A percentile compares a stretch with the other conserved stretches of the same genome.
phyloP scores from a whole-genome alignment of 2,329 filamentous ascomycete species.

The Trichoderma sp. region DNA sequence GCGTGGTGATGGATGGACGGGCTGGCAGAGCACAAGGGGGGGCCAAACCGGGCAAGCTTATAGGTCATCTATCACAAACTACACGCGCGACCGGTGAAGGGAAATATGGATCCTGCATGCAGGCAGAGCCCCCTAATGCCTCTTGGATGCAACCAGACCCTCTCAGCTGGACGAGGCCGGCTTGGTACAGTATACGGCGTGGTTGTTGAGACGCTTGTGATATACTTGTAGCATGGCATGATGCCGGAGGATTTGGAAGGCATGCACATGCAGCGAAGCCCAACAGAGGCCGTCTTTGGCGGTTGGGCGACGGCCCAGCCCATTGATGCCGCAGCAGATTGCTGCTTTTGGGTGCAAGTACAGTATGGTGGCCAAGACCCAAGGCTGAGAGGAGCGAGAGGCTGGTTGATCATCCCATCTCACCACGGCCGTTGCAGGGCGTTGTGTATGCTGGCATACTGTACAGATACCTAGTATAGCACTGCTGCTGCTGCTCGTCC shows the following conservation, averaged over 20 bases:
- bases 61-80: conserved; percentile 38
- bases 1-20: conserved; percentile 11
- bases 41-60: conserved; percentile 14
- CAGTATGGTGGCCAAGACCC: background rate
- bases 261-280: conserved; percentile 19
- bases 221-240: conserved; percentile 1
- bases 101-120: conserved; percentile 21
- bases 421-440: conserved; percentile 6
- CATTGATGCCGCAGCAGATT: background rate
- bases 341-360: background rate
- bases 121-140: conserved; percentile 16
- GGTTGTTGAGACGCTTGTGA: background rate
- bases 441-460: background rate
- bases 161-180: conserved; percentile 23
- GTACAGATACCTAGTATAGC: too few species aligned
- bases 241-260: background rate
- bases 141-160: conserved; percentile 2
- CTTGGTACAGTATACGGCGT: too few species aligned
- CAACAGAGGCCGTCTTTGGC: background rate
- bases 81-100: conserved; percentile 33
- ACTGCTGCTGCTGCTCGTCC: background rate
- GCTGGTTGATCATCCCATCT: background rate
- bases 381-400: conserved; percentile 11
- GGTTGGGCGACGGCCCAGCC: background rate
- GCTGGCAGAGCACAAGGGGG: background rate